phyloP scores from a whole-genome alignment of 169 alveolate genomes.

The Neospora caninum region DNA sequence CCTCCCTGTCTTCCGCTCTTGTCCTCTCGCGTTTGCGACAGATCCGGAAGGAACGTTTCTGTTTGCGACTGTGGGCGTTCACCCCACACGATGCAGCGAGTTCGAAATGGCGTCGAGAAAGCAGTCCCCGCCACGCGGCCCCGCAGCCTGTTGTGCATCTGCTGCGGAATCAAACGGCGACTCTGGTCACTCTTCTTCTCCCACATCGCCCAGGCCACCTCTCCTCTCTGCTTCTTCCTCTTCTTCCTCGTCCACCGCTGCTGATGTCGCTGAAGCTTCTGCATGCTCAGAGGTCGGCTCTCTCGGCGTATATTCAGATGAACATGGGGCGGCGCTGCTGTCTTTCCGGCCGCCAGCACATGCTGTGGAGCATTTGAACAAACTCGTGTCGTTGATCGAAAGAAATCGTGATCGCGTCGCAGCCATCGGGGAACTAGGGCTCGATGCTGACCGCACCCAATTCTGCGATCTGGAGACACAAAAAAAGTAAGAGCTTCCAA shows the following conservation, averaged over 20 bases:
- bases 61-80: slow-evolving; percentile 90
- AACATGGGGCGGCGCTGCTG: not conserved
- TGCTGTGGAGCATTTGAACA: slow-evolving; percentile 75
- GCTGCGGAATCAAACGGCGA: slow-evolving; percentile 4
- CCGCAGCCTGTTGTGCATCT: slow-evolving; percentile 30
- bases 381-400: slow-evolving; percentile 76
- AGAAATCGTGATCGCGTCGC: slow-evolving; percentile 78
- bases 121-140: not conserved
- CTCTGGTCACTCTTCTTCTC: not conserved
- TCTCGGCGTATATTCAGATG: not conserved
- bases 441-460: slow-evolving; percentile 85
- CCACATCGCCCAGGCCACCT: too few species aligned
- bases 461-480: slow-evolving; percentile 84
- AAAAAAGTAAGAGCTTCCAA: slow-evolving; percentile 72
- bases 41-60: slow-evolving; percentile 82
- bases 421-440: slow-evolving; percentile 89
- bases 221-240: too few species aligned
- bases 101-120: slow-evolving; percentile 53
- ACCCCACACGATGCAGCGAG: slow-evolving; percentile 88
- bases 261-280: not conserved
- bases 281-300: slow-evolving; percentile 30
- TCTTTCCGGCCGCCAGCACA: not conserved
- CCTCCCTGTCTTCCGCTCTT: not conserved
- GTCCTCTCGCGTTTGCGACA: slow-evolving; percentile 50
- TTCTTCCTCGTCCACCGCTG: too few species aligned